Evolutionary conservation across 768 basidiomycete species (phyloP), one percentile per base, ranked within the genome.

Genomic region (Sutorius australiensis): DNA sequence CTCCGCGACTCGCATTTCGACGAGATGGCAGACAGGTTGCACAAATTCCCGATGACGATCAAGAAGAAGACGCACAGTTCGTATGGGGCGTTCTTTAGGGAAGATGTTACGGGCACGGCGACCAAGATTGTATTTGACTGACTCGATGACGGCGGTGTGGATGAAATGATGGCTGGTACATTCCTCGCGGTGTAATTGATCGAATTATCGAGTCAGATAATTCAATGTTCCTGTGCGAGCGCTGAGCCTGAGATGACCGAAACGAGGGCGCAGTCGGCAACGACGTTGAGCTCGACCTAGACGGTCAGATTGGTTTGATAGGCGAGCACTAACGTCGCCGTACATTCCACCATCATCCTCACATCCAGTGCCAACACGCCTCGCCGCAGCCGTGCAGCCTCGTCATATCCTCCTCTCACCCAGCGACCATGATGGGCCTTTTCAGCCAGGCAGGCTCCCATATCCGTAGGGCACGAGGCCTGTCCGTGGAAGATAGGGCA

Each of bases 11-110:
- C 88, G 41, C 91, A 88, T 30, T 91, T 89, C 57, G 82, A 87
- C 51, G 81, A 85, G 44, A 83, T 88, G 59, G 84, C 72, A 6
- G 67, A 69, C 48, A 61, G 51, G 24, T 75, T 97, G 72, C 82
- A 85, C 53, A 84, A 86, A 63, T 98, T 97, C 77, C 92, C 93
- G 46, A 92, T 95, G 81, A 91, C 94, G 53, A 92, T 98, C 74
- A 97, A 95, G 77, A 98, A 98, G 79, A 92, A 84, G 78, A 82
- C 87, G 61, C 95, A 98, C 63, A 75, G 90, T 17, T 87, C 82
- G 38, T 98, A 97, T 61, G 95, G 95, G 5, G 89, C 88, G 6
- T 92, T 92, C 71, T 92, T 80, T 70, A 70, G 86, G 51, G 83
- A 89, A 59, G 77, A 77, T 55, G 71, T 77, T 41, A 78, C 79